A percentile compares a stretch with the other conserved stretches of the same genome.
phyloP scores from a whole-genome alignment of 2,329 filamentous ascomycete genomes.

The Metarhizium guizhouense region DNA sequence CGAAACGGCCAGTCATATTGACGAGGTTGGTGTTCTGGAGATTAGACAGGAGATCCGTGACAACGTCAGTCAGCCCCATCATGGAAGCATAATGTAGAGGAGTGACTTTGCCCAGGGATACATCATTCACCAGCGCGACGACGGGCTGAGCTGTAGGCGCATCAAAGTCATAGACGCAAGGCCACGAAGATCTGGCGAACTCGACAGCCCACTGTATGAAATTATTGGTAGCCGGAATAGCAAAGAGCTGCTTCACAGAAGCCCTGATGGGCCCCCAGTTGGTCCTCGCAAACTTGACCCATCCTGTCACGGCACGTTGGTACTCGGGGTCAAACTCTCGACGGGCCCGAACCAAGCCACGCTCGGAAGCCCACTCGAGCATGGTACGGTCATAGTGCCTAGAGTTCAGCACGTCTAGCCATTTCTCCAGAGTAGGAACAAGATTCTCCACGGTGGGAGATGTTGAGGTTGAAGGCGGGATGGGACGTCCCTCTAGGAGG shows the following conservation, averaged over 20 bases:
- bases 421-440: not conserved
- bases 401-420: not conserved
- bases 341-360: not conserved
- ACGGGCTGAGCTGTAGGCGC: constrained; percentile 10
- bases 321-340: not conserved
- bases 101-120: constrained; percentile 19
- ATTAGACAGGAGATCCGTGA: constrained; percentile 14
- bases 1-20: constrained; percentile 15
- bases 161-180: constrained; percentile 10
- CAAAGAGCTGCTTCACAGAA: not conserved
- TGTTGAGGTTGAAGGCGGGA: not conserved
- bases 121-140: constrained; percentile 3
- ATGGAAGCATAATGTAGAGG: constrained; percentile 26
- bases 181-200: constrained; percentile 21
- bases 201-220: constrained; percentile 29
- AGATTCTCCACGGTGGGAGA: not conserved
- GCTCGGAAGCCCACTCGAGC: not conserved
- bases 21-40: constrained; percentile 9
- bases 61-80: constrained; percentile 21
- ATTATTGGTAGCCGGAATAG: constrained; percentile 11
- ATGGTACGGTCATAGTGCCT: not conserved
- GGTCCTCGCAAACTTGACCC: not conserved
- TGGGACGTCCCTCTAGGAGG: not conserved
- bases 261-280: not conserved
- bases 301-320: not conserved